Percentiles rank a stretch among this genome's conserved stretches.
phyloP scores from a whole-genome alignment of 352 stramenopile genomes.

The Aphanomyces invadans region DNA sequence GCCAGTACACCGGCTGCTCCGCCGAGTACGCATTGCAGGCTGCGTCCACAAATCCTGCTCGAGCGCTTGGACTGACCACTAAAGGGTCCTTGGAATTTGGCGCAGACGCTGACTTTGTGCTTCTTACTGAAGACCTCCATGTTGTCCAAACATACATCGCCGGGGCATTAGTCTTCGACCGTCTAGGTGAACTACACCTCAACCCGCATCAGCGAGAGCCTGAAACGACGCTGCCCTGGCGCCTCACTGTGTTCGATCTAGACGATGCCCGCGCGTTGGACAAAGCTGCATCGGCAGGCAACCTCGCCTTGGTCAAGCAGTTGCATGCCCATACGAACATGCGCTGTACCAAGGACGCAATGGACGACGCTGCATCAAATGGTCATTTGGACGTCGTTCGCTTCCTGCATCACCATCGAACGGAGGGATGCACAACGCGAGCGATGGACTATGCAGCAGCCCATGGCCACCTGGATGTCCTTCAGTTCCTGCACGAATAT shows the following conservation, averaged over 20 bases:
- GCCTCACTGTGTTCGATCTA: background rate
- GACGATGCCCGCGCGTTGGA: conserved; percentile 3
- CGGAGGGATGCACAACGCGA: background rate
- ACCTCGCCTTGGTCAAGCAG: background rate
- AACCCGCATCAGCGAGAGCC: too few species aligned
- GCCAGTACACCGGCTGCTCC: conserved; percentile 72
- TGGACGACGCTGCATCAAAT: background rate
- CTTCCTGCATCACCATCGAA: background rate
- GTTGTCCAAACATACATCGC: conserved; percentile 67
- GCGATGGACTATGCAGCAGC: background rate
- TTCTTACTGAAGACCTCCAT: conserved; percentile 57
- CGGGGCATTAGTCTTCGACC: conserved; percentile 42
- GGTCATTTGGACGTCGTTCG: background rate
- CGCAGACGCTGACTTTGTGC: conserved; percentile 69
- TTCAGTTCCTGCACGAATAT: background rate
- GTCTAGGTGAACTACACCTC: conserved; percentile 9
- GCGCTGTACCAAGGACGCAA: background rate
- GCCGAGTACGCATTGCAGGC: conserved; percentile 60
- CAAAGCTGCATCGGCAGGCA: background rate
- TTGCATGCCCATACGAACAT: background rate
- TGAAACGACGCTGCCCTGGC: background rate
- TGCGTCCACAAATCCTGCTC: conserved; percentile 67
- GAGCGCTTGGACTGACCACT: conserved; percentile 43
- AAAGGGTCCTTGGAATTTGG: conserved; percentile 72
- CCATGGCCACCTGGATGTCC: background rate